These are phyloP conservation scores for Acmispon strigosus DNA, from an alignment of 306 rosid species.

Conservation along the genomic window DNA sequence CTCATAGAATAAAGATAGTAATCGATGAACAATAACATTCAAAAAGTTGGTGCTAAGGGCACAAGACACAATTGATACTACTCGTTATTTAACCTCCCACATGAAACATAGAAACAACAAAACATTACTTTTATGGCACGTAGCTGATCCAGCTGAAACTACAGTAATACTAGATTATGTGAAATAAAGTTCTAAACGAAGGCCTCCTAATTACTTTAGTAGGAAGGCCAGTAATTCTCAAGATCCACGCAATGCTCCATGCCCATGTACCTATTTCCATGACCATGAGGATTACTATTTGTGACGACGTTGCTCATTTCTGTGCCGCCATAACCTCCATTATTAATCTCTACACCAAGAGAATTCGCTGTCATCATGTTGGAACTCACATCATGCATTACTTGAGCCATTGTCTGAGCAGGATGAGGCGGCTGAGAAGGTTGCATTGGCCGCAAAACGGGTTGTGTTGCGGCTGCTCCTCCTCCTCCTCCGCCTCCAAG, in stretches of 20 bases:
- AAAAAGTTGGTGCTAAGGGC: not conserved
- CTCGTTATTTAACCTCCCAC: not conserved
- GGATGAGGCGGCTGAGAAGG: not conserved
- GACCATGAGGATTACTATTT: not conserved
- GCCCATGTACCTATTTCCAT: not conserved
- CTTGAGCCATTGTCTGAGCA: not conserved
- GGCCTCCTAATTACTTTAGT: not conserved
- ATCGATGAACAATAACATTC: constrained; percentile 6
- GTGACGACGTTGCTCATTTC: not conserved
- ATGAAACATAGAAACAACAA: not conserved
- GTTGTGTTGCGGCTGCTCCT: not conserved
- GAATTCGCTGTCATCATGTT: constrained; percentile 33
- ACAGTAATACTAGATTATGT: not conserved
- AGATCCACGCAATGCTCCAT: constrained; percentile 15
- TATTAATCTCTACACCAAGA: constrained; percentile 16
- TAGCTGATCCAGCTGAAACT: constrained; percentile 3
- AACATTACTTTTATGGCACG: not conserved
- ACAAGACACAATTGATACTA: not conserved
- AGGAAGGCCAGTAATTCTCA: constrained; percentile 18
- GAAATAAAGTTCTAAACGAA: not conserved
- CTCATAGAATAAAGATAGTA: not conserved
- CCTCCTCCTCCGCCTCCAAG: constrained; percentile 11
- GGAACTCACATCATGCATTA: constrained; percentile 27
- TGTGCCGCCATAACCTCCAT: not conserved
- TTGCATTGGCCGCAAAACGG: constrained; percentile 4